A percentile compares a stretch with the other conserved stretches of the same genome.
phyloP scores from a whole-genome alignment of 345 rosid genomes.

The Eucalyptus brandiana region DNA sequence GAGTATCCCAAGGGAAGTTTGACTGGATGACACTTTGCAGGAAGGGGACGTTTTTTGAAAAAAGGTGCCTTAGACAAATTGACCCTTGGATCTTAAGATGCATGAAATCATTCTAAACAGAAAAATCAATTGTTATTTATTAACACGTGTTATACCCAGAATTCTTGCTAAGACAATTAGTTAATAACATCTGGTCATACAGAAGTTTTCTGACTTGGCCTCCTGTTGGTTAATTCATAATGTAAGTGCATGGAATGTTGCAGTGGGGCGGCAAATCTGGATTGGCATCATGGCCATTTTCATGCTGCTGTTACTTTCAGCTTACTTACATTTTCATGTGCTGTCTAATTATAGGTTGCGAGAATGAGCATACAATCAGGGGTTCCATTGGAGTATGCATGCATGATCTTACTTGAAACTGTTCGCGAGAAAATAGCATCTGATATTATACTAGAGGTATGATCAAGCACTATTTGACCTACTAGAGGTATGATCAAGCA shows the following conservation, averaged over 20 bases:
- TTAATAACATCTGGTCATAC: background rate
- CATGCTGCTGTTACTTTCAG: background rate
- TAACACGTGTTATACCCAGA: background rate
- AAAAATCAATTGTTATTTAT: background rate
- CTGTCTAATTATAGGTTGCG: constrained; percentile 29
- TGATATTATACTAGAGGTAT: background rate
- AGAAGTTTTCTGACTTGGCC: background rate
- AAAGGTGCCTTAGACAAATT: background rate
- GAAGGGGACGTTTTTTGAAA: background rate
- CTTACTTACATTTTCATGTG: background rate
- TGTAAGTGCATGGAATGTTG: background rate
- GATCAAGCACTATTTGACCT: too few relatives aligned
- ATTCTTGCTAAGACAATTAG: background rate
- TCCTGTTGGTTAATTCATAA: background rate
- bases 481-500: background rate
- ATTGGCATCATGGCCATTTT: background rate
- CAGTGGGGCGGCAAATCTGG: background rate
- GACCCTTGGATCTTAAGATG: background rate
- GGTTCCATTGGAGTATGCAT: constrained; percentile 49
- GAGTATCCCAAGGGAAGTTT: background rate
- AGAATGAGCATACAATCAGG: constrained; percentile 54
- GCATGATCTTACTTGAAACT: constrained; percentile 29
- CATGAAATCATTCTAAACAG: background rate
- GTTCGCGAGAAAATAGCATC: constrained; percentile 16
- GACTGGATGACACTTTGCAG: background rate